Percentiles rank a stretch among this genome's conserved stretches.
phyloP scores from a whole-genome alignment of 306 rosid species.

The Cicer chorassanicum region DNA sequence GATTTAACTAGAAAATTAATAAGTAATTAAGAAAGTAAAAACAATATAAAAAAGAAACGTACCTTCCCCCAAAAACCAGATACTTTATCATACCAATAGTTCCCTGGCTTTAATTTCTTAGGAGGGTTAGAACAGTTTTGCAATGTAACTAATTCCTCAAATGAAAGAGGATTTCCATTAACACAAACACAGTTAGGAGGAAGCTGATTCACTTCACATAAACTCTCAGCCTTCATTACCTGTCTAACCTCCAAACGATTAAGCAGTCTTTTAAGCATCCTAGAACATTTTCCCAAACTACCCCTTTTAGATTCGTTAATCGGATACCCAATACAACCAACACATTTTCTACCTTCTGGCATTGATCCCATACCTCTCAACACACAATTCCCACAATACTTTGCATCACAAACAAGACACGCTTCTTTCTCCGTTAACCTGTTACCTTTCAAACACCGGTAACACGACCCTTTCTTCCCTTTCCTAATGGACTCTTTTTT shows the following conservation, averaged over 20 bases:
- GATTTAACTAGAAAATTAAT: no score
- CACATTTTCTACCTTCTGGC: constrained; percentile 99
- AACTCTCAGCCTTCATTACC: constrained; percentile 83
- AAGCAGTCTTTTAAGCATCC: constrained; percentile 82
- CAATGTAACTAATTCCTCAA: constrained; percentile 71
- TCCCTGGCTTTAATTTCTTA: constrained; percentile 90
- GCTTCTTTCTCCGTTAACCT: constrained; percentile 89
- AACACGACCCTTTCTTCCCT: constrained; percentile 84
- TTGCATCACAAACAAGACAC: constrained; percentile 92
- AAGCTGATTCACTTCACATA: constrained; percentile 90
- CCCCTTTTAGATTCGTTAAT: constrained; percentile 80
- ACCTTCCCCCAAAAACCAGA: constrained; percentile 99
- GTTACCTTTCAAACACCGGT: constrained; percentile 83
- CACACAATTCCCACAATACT: constrained; percentile 89
- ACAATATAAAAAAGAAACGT: not conserved
- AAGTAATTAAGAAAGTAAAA: not conserved
- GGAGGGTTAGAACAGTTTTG: constrained; percentile 85
- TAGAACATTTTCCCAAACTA: constrained; percentile 85
- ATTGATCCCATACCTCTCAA: constrained; percentile 98
- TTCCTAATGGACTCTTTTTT: constrained; percentile 59
- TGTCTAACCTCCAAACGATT: constrained; percentile 88
- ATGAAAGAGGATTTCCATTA: constrained; percentile 77
- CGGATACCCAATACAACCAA: constrained; percentile 79
- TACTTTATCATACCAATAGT: constrained; percentile 97
- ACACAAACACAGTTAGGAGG: constrained; percentile 82